These are phyloP conservation scores for Penicillium italicum DNA, from an alignment of 2,329 filamentous ascomycete genomes.

Conservation along the genomic window DNA sequence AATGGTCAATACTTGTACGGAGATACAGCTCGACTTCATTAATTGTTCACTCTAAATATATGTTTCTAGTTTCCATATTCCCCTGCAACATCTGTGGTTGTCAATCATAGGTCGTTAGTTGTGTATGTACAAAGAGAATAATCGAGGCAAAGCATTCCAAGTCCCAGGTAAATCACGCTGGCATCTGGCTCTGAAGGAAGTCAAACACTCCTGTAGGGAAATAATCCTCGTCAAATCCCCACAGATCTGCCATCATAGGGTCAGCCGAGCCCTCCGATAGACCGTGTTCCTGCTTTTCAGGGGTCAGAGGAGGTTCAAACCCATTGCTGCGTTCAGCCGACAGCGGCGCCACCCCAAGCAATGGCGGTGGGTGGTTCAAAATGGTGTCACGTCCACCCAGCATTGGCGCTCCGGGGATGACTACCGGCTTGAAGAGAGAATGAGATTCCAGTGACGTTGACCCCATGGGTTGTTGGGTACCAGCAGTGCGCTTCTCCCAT, in stretches of 20 bases:
- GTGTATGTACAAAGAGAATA: slow-evolving; percentile 16
- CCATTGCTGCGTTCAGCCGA: slow-evolving; percentile 39
- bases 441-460: slow-evolving; percentile 25
- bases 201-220: slow-evolving; percentile 44
- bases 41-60: not conserved
- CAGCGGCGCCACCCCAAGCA: slow-evolving; percentile 38
- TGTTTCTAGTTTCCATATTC: not conserved
- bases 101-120: slow-evolving; percentile 4
- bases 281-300: slow-evolving; percentile 27
- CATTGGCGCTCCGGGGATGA: slow-evolving; percentile 37
- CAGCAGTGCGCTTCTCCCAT: slow-evolving; percentile 36
- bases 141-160: not conserved
- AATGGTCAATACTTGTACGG: no score
- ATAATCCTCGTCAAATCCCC: slow-evolving; percentile 43
- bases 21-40: not conserved
- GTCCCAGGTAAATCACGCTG: slow-evolving; percentile 25
- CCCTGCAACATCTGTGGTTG: slow-evolving; percentile 7
- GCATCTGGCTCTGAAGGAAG: slow-evolving; percentile 43
- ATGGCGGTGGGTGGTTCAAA: slow-evolving; percentile 34
- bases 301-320: slow-evolving; percentile 16
- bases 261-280: slow-evolving; percentile 39
- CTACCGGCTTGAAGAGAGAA: slow-evolving; percentile 37
- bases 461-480: slow-evolving; percentile 21
- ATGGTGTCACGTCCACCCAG: slow-evolving; percentile 38
- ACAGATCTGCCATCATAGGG: slow-evolving; percentile 42